Evolutionary conservation across 202 grass and related monocot genomes (phyloP).

Genomic region (Carex arenaria): DNA sequence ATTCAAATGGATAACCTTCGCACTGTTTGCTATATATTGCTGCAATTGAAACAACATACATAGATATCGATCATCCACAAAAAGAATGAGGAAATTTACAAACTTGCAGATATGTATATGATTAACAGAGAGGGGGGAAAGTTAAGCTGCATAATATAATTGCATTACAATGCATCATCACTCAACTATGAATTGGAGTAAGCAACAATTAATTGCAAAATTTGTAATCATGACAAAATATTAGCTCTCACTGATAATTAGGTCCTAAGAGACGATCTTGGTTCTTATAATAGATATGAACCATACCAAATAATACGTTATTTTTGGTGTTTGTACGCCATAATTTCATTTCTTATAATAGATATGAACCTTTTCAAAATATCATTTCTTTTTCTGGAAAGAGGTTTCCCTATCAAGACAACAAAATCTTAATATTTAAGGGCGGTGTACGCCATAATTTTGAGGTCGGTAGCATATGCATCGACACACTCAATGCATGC

Average conservation of each 20-base stretch:
- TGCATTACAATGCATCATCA: neutral
- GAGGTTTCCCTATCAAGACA: neutral
- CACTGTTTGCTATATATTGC: conserved; percentile 23
- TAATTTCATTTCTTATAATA: too few species aligned
- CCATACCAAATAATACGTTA: neutral
- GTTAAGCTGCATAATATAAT: neutral
- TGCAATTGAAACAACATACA: conserved; percentile 6
- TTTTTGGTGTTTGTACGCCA: too few species aligned
- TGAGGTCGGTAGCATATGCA: neutral
- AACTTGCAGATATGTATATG: neutral
- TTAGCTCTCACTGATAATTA: neutral
- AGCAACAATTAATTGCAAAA: neutral
- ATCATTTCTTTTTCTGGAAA: neutral
- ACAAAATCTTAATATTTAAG: neutral
- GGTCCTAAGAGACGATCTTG: neutral
- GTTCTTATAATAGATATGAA: neutral
- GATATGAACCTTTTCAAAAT: neutral
- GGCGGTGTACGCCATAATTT: neutral
- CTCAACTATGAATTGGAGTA: neutral
- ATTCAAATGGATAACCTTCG: conserved; percentile 35
- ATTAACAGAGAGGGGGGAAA: neutral
- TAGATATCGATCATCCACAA: neutral
- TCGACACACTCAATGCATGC: neutral
- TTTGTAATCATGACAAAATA: neutral
- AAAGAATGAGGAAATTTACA: neutral